A percentile compares a stretch with the other conserved stretches of the same genome.
These are phyloP conservation scores for Ceratocystis colombiana DNA, from an alignment of 2,329 filamentous ascomycete genomes.

Conservation along the genomic window DNA sequence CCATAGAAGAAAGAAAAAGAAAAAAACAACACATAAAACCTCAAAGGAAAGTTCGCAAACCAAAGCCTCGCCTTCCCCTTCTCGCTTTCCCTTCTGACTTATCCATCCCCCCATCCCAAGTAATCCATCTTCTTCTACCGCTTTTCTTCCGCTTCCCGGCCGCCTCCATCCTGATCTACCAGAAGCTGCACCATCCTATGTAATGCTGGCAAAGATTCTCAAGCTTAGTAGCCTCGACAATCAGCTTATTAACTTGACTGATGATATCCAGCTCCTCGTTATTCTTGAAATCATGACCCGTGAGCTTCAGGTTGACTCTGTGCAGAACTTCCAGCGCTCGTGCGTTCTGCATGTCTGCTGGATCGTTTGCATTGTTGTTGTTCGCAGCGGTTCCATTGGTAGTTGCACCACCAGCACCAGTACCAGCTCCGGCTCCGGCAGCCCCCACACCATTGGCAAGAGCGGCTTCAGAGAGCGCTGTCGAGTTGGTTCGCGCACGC, in stretches of 20 bases:
- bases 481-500: conserved; percentile 52
- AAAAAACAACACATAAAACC: conserved; percentile 6
- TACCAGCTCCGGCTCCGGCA: conserved; percentile 25
- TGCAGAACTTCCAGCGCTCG: conserved; percentile 83
- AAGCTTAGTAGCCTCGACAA: conserved; percentile 89
- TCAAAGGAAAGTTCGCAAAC: neutral
- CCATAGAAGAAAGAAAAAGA: conserved; percentile 9
- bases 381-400: conserved; percentile 4
- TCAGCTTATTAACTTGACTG: conserved; percentile 85
- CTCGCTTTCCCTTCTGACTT: neutral
- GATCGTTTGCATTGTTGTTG: conserved; percentile 34
- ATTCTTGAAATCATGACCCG: conserved; percentile 81
- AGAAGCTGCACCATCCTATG: conserved; percentile 98
- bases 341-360: conserved; percentile 78
- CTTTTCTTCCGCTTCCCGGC: conserved; percentile 26
- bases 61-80: neutral
- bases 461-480: conserved; percentile 34
- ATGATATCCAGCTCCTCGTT: conserved; percentile 75
- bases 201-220: conserved; percentile 99
- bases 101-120: neutral
- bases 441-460: conserved; percentile 33
- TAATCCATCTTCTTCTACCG: neutral
- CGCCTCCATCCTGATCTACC: conserved; percentile 43
- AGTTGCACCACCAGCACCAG: neutral
- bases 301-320: conserved; percentile 90